A percentile compares a stretch with the other conserved stretches of the same genome.
Conservation (phyloP, 2,329 filamentous ascomycete species). For the Xylariaceae sp. region DNA sequence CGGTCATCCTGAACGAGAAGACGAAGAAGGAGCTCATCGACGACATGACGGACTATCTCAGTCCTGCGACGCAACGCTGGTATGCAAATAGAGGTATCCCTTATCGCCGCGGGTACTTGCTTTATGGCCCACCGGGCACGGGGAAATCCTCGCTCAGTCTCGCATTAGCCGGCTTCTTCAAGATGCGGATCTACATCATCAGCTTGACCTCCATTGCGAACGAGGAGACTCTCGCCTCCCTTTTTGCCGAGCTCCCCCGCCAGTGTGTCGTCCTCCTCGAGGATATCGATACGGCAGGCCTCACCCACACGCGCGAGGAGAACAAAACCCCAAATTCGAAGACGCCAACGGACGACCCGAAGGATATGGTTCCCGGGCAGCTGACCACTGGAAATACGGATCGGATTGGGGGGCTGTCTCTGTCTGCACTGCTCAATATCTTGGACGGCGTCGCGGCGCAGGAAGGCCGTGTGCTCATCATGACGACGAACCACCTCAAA, state of each 20-base stretch:
- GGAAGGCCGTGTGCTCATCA: conserved; percentile 65
- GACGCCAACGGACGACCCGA: conserved; percentile 15
- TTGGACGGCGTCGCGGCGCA: conserved; percentile 73
- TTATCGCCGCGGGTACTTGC: conserved; percentile 80
- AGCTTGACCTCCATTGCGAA: conserved; percentile 64
- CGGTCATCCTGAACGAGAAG: conserved; percentile 64
- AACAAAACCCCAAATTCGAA: conserved; percentile 19
- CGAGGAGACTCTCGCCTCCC: conserved; percentile 64
- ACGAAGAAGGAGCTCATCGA: conserved; percentile 62
- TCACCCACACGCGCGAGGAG: conserved; percentile 61
- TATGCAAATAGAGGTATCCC: conserved; percentile 84
- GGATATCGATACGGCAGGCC: conserved; percentile 74
- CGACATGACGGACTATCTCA: conserved; percentile 65
- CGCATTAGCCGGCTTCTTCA: conserved; percentile 70
- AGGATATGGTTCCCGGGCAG: conserved; percentile 39
- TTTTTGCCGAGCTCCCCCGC: conserved; percentile 69
- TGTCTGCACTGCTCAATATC: conserved; percentile 79
- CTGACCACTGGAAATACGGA: conserved; percentile 35
- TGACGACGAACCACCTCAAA: conserved; percentile 67
- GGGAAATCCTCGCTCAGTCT: conserved; percentile 76
- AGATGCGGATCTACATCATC: conserved; percentile 73
- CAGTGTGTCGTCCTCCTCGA: conserved; percentile 75
- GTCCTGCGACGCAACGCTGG: conserved; percentile 69
- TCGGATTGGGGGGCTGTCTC: conserved; percentile 54
- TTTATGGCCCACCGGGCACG: conserved; percentile 79